phyloP scores from a whole-genome alignment of 2,329 filamentous ascomycete genomes.

The Hymenoscyphus occultus region DNA sequence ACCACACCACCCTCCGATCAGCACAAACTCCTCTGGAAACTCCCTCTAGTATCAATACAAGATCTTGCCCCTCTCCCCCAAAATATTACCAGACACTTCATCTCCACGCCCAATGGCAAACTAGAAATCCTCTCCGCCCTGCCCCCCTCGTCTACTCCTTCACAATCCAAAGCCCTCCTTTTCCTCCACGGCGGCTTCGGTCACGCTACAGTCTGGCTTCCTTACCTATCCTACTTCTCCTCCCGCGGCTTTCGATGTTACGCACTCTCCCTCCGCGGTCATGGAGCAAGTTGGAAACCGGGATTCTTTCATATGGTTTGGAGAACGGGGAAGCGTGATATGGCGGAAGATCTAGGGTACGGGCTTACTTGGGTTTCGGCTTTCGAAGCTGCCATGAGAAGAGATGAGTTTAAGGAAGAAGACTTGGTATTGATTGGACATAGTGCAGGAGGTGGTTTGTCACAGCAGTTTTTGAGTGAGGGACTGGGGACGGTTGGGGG shows the following conservation, averaged over 20 bases:
- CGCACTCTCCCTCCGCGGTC: slow-evolving; percentile 42
- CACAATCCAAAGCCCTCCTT: slow-evolving; percentile 32
- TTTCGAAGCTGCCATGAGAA: slow-evolving; percentile 25
- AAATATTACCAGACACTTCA: slow-evolving; percentile 35
- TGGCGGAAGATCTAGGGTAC: slow-evolving; percentile 20
- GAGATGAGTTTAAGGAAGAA: slow-evolving; percentile 30
- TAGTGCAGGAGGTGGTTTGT: slow-evolving; percentile 41
- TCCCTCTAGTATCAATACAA: not conserved
- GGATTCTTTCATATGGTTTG: slow-evolving; percentile 39
- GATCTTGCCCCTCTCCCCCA: slow-evolving; percentile 27
- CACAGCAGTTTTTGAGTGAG: slow-evolving; percentile 39
- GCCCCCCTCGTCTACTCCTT: slow-evolving; percentile 14
- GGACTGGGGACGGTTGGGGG: slow-evolving; percentile 36
- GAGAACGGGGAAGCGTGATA: slow-evolving; percentile 18
- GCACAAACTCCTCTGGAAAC: slow-evolving; percentile 7
- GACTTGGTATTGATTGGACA: slow-evolving; percentile 39
- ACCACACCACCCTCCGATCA: not conserved
- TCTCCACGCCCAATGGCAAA: slow-evolving; percentile 36
- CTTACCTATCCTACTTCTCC: slow-evolving; percentile 36
- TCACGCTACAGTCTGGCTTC: slow-evolving; percentile 40
- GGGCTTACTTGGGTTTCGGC: slow-evolving; percentile 8
- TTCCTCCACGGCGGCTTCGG: slow-evolving; percentile 44
- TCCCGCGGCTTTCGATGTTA: slow-evolving; percentile 39
- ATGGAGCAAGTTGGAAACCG: slow-evolving; percentile 42
- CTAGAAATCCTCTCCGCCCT: slow-evolving; percentile 40